phyloP scores from a whole-genome alignment of 1,139 yeast species.

The Candida sp. region DNA sequence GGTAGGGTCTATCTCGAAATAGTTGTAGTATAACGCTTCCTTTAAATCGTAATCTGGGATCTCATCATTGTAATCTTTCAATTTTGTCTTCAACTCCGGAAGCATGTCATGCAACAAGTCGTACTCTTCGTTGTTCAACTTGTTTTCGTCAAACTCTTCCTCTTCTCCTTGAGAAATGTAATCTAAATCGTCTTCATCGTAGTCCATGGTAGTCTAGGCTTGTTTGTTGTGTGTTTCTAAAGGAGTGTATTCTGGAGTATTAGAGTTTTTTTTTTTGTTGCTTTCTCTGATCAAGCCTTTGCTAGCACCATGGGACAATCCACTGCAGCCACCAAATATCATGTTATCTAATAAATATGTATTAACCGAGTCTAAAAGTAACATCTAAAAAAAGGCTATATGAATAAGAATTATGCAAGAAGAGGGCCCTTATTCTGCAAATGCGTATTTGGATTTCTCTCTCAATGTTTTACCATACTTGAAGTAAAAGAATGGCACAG shows the following conservation, averaged over 20 bases:
- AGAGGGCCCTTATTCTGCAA: too few species aligned
- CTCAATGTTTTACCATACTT: too few species aligned
- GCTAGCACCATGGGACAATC: too few species aligned
- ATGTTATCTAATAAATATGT: too few species aligned
- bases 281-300: not conserved
- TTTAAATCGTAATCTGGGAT: conserved; percentile 58
- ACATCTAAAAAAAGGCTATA: too few species aligned
- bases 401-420: too few species aligned
- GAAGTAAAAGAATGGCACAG: too few species aligned
- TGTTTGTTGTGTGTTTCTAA: too few species aligned
- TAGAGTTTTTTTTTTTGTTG: conserved; percentile 7
- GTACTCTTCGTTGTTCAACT: conserved; percentile 33
- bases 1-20: conserved; percentile 60
- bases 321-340: too few species aligned
- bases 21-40: conserved; percentile 64
- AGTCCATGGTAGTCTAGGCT: conserved; percentile 12
- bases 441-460: too few species aligned
- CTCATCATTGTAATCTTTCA: conserved; percentile 43
- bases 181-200: conserved; percentile 19
- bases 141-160: conserved; percentile 24
- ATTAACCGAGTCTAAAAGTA: too few species aligned
- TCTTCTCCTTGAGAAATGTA: conserved; percentile 17
- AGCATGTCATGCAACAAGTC: conserved; percentile 45
- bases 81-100: conserved; percentile 40
- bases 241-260: not conserved